Evolutionary conservation across 139 green algal species (phyloP), one percentile per base, ranked within the genome.

Genomic region (Deuterostichococcus epilithicus): DNA sequence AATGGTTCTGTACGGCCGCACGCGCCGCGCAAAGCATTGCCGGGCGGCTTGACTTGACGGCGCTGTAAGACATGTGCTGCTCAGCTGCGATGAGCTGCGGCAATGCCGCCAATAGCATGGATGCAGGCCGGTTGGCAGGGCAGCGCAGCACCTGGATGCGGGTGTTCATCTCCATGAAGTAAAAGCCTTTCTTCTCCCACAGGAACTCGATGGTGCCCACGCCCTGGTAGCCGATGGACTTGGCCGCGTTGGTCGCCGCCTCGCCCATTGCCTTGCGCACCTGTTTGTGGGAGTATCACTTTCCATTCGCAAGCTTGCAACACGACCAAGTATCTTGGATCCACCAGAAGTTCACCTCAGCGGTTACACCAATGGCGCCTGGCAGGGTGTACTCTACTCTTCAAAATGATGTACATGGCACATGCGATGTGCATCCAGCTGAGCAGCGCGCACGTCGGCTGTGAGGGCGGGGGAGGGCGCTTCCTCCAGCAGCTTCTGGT

Each of bases 151-250:
- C 90, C 89, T 97, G 93, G 79, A 98, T 97, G 59, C 94, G 88
- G 18, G 94, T 98, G 89, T 98, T 98, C 94, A 98, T 98, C 86
- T 98, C 94, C 93, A 98, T 98, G 87, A 98, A 98, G 87, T 97
- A 98, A 88, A 97, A 98, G 68, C 92, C 93, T 76, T 91, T 85
- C 78, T 94, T 71, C 87, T 98, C 94, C 91, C 91, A 97, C 76
- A 98, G 86, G 90, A 98, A 98, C 88, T 98, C 94, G 66, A 98
- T 94, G 80, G 92, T 96, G 74, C 93, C 92, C 39, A 94, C 89
- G 52, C 93, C 92, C 23, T 94, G 84, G 80, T 97, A 95, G 79
- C 88, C 87, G 70, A 97, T 96, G 66, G 84, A 87, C 83, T 92
- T 92, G 72, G 90, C 90, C 32, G 92, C 93, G 32, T 88, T 87